These are phyloP conservation scores for Aspergillus fructus DNA, from an alignment of 2,329 filamentous ascomycete species.

Conservation along the genomic window DNA sequence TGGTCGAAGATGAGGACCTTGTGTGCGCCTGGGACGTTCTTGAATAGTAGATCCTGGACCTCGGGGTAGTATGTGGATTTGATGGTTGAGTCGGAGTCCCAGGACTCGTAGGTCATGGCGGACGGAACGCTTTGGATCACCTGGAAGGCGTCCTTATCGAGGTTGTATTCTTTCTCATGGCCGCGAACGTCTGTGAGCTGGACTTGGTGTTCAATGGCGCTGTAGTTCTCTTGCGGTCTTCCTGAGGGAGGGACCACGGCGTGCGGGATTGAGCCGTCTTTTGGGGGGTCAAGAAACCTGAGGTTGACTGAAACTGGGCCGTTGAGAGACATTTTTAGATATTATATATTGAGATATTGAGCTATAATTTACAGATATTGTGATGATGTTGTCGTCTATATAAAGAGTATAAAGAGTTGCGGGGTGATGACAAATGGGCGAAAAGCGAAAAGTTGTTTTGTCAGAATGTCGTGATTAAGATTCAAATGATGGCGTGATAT, in stretches of 20 bases:
- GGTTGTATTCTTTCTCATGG: slow-evolving; percentile 59
- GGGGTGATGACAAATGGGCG: not conserved
- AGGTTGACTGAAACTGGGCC: slow-evolving; percentile 7
- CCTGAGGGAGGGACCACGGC: slow-evolving; percentile 63
- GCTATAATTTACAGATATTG: too few relatives aligned
- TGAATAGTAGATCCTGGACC: slow-evolving; percentile 69
- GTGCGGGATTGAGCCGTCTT: slow-evolving; percentile 14
- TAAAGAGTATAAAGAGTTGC: too few relatives aligned
- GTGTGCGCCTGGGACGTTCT: slow-evolving; percentile 64
- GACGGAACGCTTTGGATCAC: slow-evolving; percentile 60
- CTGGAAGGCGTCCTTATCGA: slow-evolving; percentile 75
- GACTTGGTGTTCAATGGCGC: slow-evolving; percentile 51
- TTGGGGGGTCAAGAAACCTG: slow-evolving; percentile 11
- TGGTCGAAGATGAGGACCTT: slow-evolving; percentile 80
- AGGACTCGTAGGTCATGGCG: slow-evolving; percentile 52
- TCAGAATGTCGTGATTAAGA: too few relatives aligned
- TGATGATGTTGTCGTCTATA: too few relatives aligned
- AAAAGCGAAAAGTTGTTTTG: too few relatives aligned
- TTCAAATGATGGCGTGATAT: too few relatives aligned
- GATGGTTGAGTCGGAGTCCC: slow-evolving; percentile 70
- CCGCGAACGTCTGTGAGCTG: slow-evolving; percentile 72
- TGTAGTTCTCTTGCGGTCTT: slow-evolving; percentile 65
- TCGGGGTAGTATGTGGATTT: slow-evolving; percentile 78
- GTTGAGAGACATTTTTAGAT: not conserved
- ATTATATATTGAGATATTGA: not conserved